Evolutionary conservation across 2,329 filamentous ascomycete genomes (phyloP), one percentile per base, ranked within the genome.

Genomic region (Daldinia eschscholtzii): DNA sequence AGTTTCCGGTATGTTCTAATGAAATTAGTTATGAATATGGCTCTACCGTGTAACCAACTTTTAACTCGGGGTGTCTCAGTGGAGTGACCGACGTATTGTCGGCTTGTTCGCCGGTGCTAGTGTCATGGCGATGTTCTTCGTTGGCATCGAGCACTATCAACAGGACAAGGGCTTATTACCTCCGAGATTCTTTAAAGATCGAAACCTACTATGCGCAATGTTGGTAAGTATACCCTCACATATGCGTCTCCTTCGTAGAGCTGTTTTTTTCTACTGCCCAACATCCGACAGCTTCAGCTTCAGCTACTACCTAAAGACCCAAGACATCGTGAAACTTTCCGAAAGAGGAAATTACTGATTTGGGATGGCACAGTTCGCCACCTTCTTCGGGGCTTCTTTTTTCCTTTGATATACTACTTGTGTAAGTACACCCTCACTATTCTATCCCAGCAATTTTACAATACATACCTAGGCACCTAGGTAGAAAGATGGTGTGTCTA

Each of bases 361-460:
- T 55, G 3, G 50, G 76, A 78, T 30, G 77, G 79, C 18, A 74
- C 33, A 79, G 15, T 74, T 87, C 65, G 75, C 81, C 69, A 84
- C 65, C 23, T 71, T 69, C 61, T 71, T 88, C 60, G 85, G 84
- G 10, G 83, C 83, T 5, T 81, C 78, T 9, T 86, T 88, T 85
- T 87, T 75, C 66, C 81, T 84, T 3, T 87, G 39, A 81, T 88
- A 57, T 87, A 85, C 74, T 88, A 87, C 65, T 77, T 87, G 6
- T 83, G 83, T 85, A 73, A 81, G 81, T 74, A 53, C 13, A 18
- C 3, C 15, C 33, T 18, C 23, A n/a, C 23, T 2, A 15, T 42
- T 42, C 23, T 2, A 15, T 42, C 37, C 35, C 10, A 26, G 1
- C 23, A 2, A 44, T 23, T 10, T 20, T 35, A 15, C 6, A 2